These are phyloP conservation scores for Hypomontagnella monticulosa DNA, from an alignment of 495 filamentous ascomycete species.

Conservation along the genomic window DNA sequence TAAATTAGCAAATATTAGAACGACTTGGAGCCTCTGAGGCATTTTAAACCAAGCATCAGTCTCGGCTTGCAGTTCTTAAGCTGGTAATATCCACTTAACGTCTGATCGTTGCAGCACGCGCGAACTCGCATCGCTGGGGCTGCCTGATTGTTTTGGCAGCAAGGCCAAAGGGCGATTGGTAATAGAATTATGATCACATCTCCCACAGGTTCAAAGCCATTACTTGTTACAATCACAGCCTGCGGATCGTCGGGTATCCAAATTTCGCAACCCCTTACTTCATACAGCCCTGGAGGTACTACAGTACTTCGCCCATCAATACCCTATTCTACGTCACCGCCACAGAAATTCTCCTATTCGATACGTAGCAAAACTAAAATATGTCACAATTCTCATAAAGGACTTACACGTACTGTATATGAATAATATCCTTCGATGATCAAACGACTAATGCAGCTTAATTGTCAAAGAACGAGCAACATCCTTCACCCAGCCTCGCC, in stretches of 20 bases:
- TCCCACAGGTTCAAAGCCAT: neutral
- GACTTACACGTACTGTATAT: neutral
- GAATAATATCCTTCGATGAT: conserved; percentile 8
- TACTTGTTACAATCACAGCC: neutral
- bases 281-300: neutral
- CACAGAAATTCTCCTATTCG: conserved; percentile 4
- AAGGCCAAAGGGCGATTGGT: conserved; percentile 21
- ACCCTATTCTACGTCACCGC: conserved; percentile 26
- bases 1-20: conserved; percentile 33
- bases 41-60: conserved; percentile 31
- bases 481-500: conserved; percentile 40
- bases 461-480: conserved; percentile 21
- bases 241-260: conserved; percentile 5
- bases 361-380: neutral
- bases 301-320: neutral
- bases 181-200: conserved; percentile 12
- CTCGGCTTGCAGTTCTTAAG: conserved; percentile 17
- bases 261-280: conserved; percentile 18
- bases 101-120: conserved; percentile 18
- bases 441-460: conserved; percentile 7
- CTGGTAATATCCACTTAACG: conserved; percentile 26
- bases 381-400: conserved; percentile 7
- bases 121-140: conserved; percentile 15
- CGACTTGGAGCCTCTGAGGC: conserved; percentile 33
- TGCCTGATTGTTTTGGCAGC: conserved; percentile 5